Conservation (phyloP, 2,329 filamentous ascomycete genomes). For the Bipolaris victoriae region DNA sequence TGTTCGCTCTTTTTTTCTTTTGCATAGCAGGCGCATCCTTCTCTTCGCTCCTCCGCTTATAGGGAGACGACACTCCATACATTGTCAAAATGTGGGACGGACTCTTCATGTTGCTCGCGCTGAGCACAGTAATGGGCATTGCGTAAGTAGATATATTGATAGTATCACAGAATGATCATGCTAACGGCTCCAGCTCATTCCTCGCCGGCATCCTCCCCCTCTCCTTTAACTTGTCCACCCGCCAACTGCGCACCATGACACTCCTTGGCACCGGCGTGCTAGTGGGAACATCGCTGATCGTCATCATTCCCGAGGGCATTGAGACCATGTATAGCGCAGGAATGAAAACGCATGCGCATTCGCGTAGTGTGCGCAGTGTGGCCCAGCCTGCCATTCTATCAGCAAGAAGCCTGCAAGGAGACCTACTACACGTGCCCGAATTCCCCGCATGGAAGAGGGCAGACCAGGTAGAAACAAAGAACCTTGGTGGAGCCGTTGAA, state of each 20-base stretch:
- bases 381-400: constrained; percentile 34
- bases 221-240: constrained; percentile 83
- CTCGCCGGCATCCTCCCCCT: constrained; percentile 89
- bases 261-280: constrained; percentile 92
- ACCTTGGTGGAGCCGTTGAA: constrained; percentile 25
- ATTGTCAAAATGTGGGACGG: constrained; percentile 62
- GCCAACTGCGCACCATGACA: constrained; percentile 86
- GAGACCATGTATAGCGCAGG: constrained; percentile 77
- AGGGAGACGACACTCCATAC: constrained; percentile 19
- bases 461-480: constrained; percentile 21
- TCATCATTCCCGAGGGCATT: constrained; percentile 96
- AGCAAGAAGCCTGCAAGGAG: constrained; percentile 35
- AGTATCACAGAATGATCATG: background rate
- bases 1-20: constrained; percentile 17
- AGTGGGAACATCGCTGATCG: constrained; percentile 92
- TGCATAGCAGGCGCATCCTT: constrained; percentile 24
- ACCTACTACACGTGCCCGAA: constrained; percentile 30
- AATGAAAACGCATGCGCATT: constrained; percentile 31
- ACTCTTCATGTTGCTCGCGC: constrained; percentile 66
- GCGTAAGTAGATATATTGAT: constrained; percentile 56
- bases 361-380: constrained; percentile 29
- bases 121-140: constrained; percentile 70
- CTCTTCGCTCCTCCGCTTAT: constrained; percentile 13
- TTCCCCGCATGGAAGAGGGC: constrained; percentile 31
- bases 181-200: constrained; percentile 72